Conservation (phyloP, 345 rosid genomes). For the Nephelium lappaceum region DNA sequence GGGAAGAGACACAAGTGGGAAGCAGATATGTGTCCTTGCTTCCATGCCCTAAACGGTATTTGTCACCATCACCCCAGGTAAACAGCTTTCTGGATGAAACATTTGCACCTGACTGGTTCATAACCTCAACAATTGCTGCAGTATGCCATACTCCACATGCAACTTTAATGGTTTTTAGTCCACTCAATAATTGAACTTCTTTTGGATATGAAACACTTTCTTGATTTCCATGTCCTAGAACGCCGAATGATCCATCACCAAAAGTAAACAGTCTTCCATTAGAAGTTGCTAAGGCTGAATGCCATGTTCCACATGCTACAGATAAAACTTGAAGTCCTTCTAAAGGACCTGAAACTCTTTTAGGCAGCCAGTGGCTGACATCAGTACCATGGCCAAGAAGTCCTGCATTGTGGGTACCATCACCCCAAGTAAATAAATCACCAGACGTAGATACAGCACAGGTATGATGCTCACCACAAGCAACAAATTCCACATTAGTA, state of each 20-base stretch:
- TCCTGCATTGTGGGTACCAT: constrained; percentile 80
- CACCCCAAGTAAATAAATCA: constrained; percentile 91
- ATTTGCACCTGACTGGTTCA: constrained; percentile 55
- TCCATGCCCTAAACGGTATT: constrained; percentile 89
- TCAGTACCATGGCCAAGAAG: constrained; percentile 87
- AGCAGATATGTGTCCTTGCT: constrained; percentile 77
- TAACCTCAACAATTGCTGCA: constrained; percentile 90
- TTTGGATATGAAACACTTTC: constrained; percentile 70
- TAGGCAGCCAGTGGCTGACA: constrained; percentile 92
- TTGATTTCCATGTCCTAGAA: constrained; percentile 88
- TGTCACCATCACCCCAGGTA: constrained; percentile 98
- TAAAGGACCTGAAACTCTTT: constrained; percentile 75
- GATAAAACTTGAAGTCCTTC: constrained; percentile 95
- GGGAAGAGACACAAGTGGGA: constrained; percentile 84
- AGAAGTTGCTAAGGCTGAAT: constrained; percentile 86
- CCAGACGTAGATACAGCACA: constrained; percentile 83
- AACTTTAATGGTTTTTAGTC: constrained; percentile 77
- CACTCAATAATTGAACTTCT: constrained; percentile 71
- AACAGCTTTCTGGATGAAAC: constrained; percentile 71
- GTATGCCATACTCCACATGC: constrained; percentile 99
- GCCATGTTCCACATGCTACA: constrained; percentile 92
- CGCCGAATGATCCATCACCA: constrained; percentile 93
- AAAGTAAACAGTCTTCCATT: constrained; percentile 87
- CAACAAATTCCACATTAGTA: constrained; percentile 72
- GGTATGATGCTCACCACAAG: constrained; percentile 87